Percentiles rank a stretch among this genome's conserved stretches.
Evolutionary conservation across 345 rosid species (phyloP).

Genomic region (Xanthoceras sorbifolium): DNA sequence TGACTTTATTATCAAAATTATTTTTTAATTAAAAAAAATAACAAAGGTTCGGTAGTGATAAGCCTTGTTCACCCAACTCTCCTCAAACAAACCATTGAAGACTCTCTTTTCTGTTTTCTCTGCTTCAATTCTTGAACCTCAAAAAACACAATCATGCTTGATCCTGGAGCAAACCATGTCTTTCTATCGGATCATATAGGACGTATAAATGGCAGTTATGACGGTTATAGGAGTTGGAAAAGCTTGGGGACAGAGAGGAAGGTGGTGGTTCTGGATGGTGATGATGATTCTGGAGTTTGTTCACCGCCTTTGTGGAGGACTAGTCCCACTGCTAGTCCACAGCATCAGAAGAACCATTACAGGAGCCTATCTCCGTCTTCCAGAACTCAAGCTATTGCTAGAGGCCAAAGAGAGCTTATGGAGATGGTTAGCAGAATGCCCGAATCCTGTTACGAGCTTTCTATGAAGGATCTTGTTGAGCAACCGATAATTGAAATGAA

Average conservation of each 20-base stretch:
- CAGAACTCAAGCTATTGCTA: constrained; percentile 69
- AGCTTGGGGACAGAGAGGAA: background rate
- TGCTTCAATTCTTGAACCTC: background rate
- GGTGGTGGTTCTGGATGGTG: constrained; percentile 23
- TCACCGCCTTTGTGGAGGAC: constrained; percentile 75
- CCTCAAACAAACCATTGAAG: background rate
- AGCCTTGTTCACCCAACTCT: constrained; percentile 16
- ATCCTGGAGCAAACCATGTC: constrained; percentile 31
- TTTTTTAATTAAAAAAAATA: constrained; percentile 8
- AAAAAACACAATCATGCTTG: constrained; percentile 33
- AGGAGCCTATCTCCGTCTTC: constrained; percentile 68
- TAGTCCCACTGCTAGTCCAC: constrained; percentile 55
- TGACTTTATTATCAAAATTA: constrained; percentile 26
- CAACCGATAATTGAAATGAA: constrained; percentile 21
- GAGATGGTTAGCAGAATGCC: constrained; percentile 90
- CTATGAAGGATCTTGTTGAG: constrained; percentile 82
- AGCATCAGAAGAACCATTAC: constrained; percentile 41
- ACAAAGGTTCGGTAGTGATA: constrained; percentile 7
- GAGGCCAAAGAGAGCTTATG: constrained; percentile 91
- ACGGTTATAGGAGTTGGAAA: constrained; percentile 3
- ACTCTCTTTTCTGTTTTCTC: background rate
- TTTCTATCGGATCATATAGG: constrained; percentile 30
- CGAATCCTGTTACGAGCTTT: constrained; percentile 83
- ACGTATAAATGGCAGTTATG: background rate
- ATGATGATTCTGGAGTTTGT: constrained; percentile 49